Conservation (phyloP, 345 rosid species). For the Eucalyptus urophylla region DNA sequence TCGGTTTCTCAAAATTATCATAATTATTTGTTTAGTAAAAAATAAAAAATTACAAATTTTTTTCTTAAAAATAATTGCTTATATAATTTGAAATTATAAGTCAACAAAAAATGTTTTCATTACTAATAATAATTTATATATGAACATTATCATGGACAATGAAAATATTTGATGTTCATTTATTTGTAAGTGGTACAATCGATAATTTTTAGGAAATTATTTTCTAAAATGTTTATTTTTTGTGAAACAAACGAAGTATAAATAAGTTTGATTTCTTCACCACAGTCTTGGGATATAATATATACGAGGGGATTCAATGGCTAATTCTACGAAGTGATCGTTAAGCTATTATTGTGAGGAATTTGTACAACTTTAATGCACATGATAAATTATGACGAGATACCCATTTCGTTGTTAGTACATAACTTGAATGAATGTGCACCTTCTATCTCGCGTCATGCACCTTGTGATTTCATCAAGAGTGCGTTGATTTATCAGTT, state of each 20-base stretch:
- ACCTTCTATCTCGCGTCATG: neutral
- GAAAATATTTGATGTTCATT: neutral
- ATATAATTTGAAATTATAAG: neutral
- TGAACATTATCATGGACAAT: neutral
- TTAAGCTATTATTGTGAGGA: neutral
- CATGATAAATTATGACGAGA: neutral
- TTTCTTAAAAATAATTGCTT: neutral
- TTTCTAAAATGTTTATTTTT: neutral
- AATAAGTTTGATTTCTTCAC: neutral
- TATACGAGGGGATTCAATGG: neutral
- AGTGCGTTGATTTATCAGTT: neutral
- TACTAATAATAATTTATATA: neutral
- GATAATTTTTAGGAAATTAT: neutral
- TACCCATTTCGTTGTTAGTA: neutral
- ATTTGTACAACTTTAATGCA: rapidly evolving
- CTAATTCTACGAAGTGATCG: rapidly evolving
- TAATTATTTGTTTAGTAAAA: rapidly evolving
- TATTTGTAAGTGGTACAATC: rapidly evolving
- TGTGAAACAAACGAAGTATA: neutral
- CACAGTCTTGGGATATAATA: neutral
- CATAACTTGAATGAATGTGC: neutral
- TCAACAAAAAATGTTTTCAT: neutral
- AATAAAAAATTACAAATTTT: neutral
- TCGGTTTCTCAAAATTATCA: neutral
- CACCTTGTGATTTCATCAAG: neutral